Evolutionary conservation across 2,329 filamentous ascomycete genomes (phyloP).

Genomic region (Aaosphaeria pasadenensis): DNA sequence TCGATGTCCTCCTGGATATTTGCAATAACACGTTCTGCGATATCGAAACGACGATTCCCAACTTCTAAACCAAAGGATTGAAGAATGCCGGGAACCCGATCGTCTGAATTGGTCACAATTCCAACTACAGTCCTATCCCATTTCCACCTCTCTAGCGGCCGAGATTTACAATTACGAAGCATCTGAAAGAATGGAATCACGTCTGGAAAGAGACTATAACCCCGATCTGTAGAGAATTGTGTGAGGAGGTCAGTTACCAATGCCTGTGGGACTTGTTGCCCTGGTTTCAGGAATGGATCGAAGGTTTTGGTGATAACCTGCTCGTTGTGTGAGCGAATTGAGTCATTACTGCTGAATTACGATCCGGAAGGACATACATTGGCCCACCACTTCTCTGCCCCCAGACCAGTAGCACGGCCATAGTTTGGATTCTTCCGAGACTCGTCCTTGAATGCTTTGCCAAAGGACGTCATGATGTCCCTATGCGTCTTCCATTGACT

Average conservation of each 20-base stretch:
- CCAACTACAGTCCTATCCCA: conserved; percentile 50
- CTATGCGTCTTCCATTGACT: not conserved
- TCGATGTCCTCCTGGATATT: conserved; percentile 43
- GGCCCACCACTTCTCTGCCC: conserved; percentile 58
- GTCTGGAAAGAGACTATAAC: conserved; percentile 50
- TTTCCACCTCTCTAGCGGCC: conserved; percentile 17
- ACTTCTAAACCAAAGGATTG: conserved; percentile 53
- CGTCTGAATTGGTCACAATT: conserved; percentile 62
- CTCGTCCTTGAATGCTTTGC: conserved; percentile 33
- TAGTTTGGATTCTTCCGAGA: conserved; percentile 56
- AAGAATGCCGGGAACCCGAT: conserved; percentile 55
- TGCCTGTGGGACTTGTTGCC: conserved; percentile 40
- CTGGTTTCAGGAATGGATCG: conserved; percentile 19
- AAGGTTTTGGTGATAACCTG: conserved; percentile 53
- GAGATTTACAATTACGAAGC: conserved; percentile 28
- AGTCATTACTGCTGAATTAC: not conserved
- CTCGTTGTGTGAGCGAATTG: conserved; percentile 26
- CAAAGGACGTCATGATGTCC: conserved; percentile 32
- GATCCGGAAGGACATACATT: conserved; percentile 43
- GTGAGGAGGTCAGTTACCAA: conserved; percentile 50
- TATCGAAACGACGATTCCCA: conserved; percentile 15
- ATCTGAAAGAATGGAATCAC: conserved; percentile 45
- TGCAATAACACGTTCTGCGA: conserved; percentile 17
- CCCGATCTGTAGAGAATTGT: conserved; percentile 54
- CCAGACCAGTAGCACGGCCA: conserved; percentile 52